Evolutionary conservation across 164 flowering plant genomes (phyloP), one percentile per base, ranked within the genome.

Genomic region (Vitis labrusca): DNA sequence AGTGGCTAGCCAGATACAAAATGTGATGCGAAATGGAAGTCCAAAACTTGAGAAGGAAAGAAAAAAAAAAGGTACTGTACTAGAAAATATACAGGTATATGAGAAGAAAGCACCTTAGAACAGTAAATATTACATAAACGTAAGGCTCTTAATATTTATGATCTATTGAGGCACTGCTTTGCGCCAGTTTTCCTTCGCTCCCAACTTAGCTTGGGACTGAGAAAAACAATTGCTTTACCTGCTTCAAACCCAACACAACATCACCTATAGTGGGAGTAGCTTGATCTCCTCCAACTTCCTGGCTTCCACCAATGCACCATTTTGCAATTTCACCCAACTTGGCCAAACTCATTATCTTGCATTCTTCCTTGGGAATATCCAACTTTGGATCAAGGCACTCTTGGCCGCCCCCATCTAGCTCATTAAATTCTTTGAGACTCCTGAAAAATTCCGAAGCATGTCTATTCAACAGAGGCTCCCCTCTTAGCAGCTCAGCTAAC

Each of bases 271-370:
- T 70, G 52, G 73, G 73, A 17, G 23, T 52, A 13, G 13, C 6
- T 13, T 53, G 61, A 37, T 47, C 2, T 10, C 68, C 71, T 71
- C 67, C 70, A 30, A 17, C 50, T 13, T 47, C 67, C 15, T 30
- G 48, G 53, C 69, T 17, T 7, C 66, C 44, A 50, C 59, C 37
- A 9, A 71, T 71, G 75, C 81, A 78, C 75, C 81, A 74, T 60
- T 68, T 71, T 59, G 78, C 75, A 59, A 74, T 68, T 9, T 74
- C 81, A 48, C 78, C 65, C 44, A 71, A 68, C 69, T 78, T 74
- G 63, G 65, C 67, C 78, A 74, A 54, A 44, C 69, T 65, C 70
- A 73, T 62, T 49, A 64, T 63, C 63, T 71, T 78, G 63, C 64
- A 9, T 16, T 77, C 59, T 3, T 73, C 80, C 9, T 44, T 29